A percentile compares a stretch with the other conserved stretches of the same genome.
phyloP scores from a whole-genome alignment of 768 basidiomycete genomes.

The Thelephora ganbajun region DNA sequence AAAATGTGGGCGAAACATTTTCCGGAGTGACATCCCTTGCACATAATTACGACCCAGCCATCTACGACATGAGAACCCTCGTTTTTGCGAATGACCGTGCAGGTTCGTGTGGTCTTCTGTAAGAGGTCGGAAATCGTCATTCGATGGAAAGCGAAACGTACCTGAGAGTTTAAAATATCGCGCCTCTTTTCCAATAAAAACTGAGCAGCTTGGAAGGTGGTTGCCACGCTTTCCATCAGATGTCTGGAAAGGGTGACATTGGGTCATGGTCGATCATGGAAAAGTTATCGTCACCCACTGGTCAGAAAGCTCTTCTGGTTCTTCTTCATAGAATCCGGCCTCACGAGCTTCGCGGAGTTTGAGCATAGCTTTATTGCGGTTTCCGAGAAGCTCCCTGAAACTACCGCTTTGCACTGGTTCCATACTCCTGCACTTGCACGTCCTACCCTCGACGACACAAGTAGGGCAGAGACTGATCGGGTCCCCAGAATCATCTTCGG shows the following conservation, averaged over 20 bases:
- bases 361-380: constrained; percentile 25
- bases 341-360: constrained; percentile 13
- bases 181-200: neutral
- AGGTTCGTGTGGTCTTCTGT: neutral
- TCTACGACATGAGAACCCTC: constrained; percentile 3
- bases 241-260: neutral
- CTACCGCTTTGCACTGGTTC: constrained; percentile 41
- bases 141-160: no score
- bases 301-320: neutral
- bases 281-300: neutral
- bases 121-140: neutral
- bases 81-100: neutral
- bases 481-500: constrained; percentile 18
- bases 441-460: constrained; percentile 69
- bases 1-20: constrained; percentile 26
- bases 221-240: neutral
- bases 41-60: constrained; percentile 14
- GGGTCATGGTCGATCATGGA: neutral
- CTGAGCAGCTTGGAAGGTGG: neutral
- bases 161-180: no score
- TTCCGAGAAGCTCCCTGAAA: constrained; percentile 29
- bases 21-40: constrained; percentile 22
- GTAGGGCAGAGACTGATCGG: constrained; percentile 46
- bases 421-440: constrained; percentile 54
- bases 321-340: neutral